Percentiles rank a stretch among this genome's conserved stretches.
phyloP scores from a whole-genome alignment of 306 rosid species.

The Calophaca sinica region DNA sequence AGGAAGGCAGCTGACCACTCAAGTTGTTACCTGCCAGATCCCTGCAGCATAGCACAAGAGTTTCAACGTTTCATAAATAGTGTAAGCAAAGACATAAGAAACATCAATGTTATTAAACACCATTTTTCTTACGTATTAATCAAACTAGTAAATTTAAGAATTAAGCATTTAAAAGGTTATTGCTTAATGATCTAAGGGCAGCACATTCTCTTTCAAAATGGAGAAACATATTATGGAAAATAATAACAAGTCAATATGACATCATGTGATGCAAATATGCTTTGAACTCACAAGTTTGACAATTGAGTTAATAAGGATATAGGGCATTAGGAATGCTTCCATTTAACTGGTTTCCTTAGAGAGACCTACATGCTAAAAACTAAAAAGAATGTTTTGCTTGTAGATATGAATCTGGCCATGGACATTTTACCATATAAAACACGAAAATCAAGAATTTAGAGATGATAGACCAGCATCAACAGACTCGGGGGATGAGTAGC shows the following conservation, averaged over 20 bases:
- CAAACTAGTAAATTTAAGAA: slow-evolving; percentile 57
- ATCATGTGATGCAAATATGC: not conserved
- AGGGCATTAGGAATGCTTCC: slow-evolving; percentile 70
- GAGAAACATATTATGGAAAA: slow-evolving; percentile 14
- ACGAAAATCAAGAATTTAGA: too few species aligned
- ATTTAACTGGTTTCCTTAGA: slow-evolving; percentile 63
- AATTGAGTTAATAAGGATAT: slow-evolving; percentile 56
- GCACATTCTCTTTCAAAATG: slow-evolving; percentile 17
- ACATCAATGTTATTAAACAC: not conserved
- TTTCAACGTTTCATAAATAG: slow-evolving; percentile 25
- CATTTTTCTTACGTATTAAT: slow-evolving; percentile 41
- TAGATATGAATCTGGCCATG: too few species aligned
- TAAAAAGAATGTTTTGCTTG: too few species aligned
- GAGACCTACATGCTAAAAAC: slow-evolving; percentile 56
- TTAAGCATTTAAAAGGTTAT: slow-evolving; percentile 58
- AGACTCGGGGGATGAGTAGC: too few species aligned
- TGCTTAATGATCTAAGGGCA: slow-evolving; percentile 51
- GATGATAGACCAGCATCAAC: too few species aligned
- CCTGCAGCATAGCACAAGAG: slow-evolving; percentile 53
- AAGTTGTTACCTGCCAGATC: slow-evolving; percentile 72
- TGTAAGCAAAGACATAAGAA: slow-evolving; percentile 15
- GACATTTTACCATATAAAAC: too few species aligned
- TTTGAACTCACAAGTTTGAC: slow-evolving; percentile 61
- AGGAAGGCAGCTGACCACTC: too few species aligned
- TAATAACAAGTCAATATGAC: slow-evolving; percentile 28